Evolutionary conservation across 2,329 filamentous ascomycete species (phyloP).

Genomic region (Aureobasidium mangrovei): DNA sequence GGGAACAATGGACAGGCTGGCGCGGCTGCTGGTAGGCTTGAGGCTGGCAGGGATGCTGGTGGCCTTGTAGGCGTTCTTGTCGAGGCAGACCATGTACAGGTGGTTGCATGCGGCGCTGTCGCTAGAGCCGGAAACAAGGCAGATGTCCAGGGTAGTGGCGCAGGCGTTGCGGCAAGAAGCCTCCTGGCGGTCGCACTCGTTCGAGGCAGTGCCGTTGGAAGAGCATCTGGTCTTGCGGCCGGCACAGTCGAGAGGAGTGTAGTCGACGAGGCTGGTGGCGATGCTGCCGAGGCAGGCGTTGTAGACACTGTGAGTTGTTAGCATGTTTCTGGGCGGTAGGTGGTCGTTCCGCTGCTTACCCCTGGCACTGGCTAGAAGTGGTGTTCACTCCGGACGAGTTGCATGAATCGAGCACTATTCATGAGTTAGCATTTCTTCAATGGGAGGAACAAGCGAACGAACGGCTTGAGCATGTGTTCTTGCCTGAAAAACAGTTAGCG

Average conservation of each 20-base stretch:
- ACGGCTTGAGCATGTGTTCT: not conserved
- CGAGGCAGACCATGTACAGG: not conserved
- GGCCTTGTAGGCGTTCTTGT: not conserved
- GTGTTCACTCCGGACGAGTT: not conserved
- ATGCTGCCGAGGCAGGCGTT: slow-evolving; percentile 1
- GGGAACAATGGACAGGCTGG: not conserved
- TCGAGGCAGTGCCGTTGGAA: not conserved
- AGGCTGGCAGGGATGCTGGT: slow-evolving; percentile 11
- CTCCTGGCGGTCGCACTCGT: not conserved
- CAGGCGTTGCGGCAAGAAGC: not conserved
- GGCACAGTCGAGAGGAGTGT: not conserved
- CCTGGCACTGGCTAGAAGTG: not conserved
- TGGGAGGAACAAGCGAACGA: too few species aligned
- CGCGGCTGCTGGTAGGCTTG: not conserved
- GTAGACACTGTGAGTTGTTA: not conserved
- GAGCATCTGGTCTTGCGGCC: not conserved
- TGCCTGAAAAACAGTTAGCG: not conserved
- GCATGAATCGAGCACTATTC: not conserved
- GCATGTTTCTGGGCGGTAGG: not conserved
- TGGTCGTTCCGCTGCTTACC: not conserved
- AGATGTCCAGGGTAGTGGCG: not conserved
- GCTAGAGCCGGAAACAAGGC: not conserved
- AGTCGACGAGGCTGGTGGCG: not conserved
- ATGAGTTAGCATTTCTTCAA: too few species aligned
- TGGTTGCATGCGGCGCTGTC: not conserved